Evolutionary conservation across 2,329 filamentous ascomycete species (phyloP), one percentile per base, ranked within the genome.

Genomic region (Pezicula radicicola): DNA sequence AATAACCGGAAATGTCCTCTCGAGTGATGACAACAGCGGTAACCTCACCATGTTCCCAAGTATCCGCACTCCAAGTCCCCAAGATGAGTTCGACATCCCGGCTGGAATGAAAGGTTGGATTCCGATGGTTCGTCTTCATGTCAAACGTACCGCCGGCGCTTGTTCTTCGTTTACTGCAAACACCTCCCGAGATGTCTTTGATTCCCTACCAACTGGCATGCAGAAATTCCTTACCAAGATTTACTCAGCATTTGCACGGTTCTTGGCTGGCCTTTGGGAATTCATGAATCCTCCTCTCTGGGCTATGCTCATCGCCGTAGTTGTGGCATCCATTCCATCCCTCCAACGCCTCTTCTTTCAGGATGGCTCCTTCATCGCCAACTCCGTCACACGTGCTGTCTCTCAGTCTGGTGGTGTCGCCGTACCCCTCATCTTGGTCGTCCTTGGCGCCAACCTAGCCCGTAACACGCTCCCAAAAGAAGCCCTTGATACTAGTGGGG

Each of bases 281-380:
- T 96, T 97, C 69, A 97, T 99, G 93, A 97, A 97, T 71, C 93
- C 94, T 40, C 94, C 94, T 1, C 84, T 99, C 25, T 97, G 92
- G 91, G 92, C 94, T 28, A 97, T 99, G 94, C 75, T 97, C 33
- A 76, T 85, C 37, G 90, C 94, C n/a, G 86, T 97, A 43, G 73
- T 96, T 47, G 89, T 99, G 6, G 94, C 94, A 3, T 96, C 91
- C 1, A 82, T 97, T 6, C 94, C 94, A 0, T 66, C 75, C 1
- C 79, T 99, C 7, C 93, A 99, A 68, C 76, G 79, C 39, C 73
- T 94, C 16, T 97, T 99, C 75, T 99, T 97, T 71, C 79, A 85
- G 48, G 84, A 91, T 36, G 93, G 89, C 16, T 91, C 91, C 0
- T 96, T 99, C 64, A 75, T 99, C 62, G 87, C 88, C 69, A 97